A percentile compares a stretch with the other conserved stretches of the same genome.
Conservation (phyloP, 2,329 filamentous ascomycete species). For the Drechslerella dactyloides region DNA sequence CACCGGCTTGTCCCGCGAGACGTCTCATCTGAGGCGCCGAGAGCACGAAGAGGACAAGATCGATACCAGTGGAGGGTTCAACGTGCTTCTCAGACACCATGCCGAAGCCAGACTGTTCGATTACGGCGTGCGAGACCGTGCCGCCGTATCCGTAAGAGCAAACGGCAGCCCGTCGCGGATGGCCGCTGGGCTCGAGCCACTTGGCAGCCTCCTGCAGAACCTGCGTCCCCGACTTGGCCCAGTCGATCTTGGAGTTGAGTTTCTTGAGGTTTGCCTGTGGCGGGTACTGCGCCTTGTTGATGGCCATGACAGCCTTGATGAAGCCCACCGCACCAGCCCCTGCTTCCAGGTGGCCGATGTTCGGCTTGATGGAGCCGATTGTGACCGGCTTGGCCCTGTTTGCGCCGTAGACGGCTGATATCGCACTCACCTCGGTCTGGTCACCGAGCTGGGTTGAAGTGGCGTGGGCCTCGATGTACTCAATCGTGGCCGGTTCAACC, state of each 20-base stretch:
- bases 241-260: constrained; percentile 53
- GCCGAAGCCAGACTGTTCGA: constrained; percentile 55
- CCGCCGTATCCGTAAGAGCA: constrained; percentile 62
- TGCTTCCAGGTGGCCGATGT: constrained; percentile 64
- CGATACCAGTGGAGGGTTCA: no score
- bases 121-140: constrained; percentile 60
- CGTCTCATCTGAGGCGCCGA: no score
- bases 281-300: constrained; percentile 61
- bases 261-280: constrained; percentile 53
- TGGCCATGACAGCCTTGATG: constrained; percentile 64
- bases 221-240: constrained; percentile 36
- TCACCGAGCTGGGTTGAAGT: constrained; percentile 66
- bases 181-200: no score
- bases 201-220: no score
- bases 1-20: no score
- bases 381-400: constrained; percentile 49
- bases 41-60: constrained; percentile 54
- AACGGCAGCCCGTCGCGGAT: constrained; percentile 55
- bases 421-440: constrained; percentile 64
- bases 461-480: constrained; percentile 63
- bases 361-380: constrained; percentile 63
- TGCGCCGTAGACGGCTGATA: constrained; percentile 60
- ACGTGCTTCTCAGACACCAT: neutral
- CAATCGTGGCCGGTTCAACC: constrained; percentile 55
- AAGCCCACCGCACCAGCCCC: constrained; percentile 63